Evolutionary conservation across 208 protist species (phyloP).

Genomic region (Leishmania martiniquensis): DNA sequence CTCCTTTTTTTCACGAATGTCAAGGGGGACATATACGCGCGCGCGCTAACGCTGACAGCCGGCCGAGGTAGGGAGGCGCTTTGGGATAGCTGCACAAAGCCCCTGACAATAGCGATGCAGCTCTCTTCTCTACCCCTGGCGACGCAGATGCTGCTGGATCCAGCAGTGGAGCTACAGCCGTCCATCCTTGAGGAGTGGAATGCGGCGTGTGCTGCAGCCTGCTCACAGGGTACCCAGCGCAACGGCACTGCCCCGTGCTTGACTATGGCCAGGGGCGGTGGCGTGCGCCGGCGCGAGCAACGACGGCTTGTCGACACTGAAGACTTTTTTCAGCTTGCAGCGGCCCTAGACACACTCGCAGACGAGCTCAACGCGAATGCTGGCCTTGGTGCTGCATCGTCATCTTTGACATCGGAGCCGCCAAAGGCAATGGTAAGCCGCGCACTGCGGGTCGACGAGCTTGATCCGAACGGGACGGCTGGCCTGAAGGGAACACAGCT

Average conservation of each 20-base stretch:
- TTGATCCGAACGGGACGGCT: conserved; percentile 25
- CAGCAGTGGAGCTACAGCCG: background rate
- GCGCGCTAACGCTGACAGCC: background rate
- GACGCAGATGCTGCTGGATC: conserved; percentile 26
- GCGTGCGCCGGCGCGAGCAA: background rate
- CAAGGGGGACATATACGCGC: background rate
- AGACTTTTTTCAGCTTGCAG: conserved; percentile 59
- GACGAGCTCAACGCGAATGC: conserved; percentile 19
- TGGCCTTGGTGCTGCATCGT: background rate
- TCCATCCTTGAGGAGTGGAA: conserved; percentile 4
- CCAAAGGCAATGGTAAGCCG: background rate
- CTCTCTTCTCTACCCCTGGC: conserved; percentile 15
- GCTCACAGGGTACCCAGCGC: background rate
- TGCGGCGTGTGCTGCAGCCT: conserved; percentile 4
- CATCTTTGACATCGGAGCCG: background rate
- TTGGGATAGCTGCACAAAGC: background rate
- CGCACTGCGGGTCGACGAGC: conserved; percentile 18
- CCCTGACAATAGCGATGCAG: conserved; percentile 1
- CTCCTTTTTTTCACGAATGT: background rate
- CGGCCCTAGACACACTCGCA: conserved; percentile 48
- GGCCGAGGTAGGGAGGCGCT: background rate
- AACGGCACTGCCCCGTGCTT: background rate
- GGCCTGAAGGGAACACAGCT: conserved; percentile 11
- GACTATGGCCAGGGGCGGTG: background rate
- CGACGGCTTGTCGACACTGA: conserved; percentile 32